phyloP scores from a whole-genome alignment of 108 stramenopile genomes.

The Pseudonitzschia delicatissima region DNA sequence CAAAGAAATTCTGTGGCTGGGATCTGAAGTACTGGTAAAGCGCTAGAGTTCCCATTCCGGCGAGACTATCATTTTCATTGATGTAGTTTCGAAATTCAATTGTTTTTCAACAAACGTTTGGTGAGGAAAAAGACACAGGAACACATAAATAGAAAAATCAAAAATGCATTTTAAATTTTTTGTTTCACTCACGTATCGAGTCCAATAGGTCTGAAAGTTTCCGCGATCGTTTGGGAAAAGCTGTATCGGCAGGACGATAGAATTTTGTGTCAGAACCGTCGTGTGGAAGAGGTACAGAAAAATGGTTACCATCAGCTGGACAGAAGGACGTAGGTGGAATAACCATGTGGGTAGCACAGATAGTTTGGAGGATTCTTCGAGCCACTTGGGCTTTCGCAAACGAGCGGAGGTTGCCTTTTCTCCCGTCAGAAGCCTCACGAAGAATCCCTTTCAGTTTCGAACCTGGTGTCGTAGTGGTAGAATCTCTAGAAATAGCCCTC shows the following conservation, averaged over 20 bases:
- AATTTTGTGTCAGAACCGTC: conserved; percentile 64
- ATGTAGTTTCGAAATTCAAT: background rate
- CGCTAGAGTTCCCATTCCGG: conserved; percentile 61
- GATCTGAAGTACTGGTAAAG: conserved; percentile 31
- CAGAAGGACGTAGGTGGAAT: conserved; percentile 32
- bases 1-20: conserved; percentile 11
- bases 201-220: conserved; percentile 77
- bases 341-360: conserved; percentile 27
- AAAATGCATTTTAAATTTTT: too few species aligned
- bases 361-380: too few species aligned
- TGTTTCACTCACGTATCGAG: conserved; percentile 52
- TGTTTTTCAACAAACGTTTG: background rate
- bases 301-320: conserved; percentile 46
- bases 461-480: too few species aligned
- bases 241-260: conserved; percentile 81
- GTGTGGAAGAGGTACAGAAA: conserved; percentile 64
- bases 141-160: background rate
- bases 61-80: conserved; percentile 27
- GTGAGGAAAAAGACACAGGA: background rate
- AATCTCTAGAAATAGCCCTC: too few species aligned
- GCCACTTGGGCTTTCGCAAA: too few species aligned
- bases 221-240: conserved; percentile 85
- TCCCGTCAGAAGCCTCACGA: too few species aligned
- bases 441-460: too few species aligned
- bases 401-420: too few species aligned